A percentile compares a stretch with the other conserved stretches of the same genome.
phyloP scores from a whole-genome alignment of 352 stramenopile species.

The Pythium brachiatum region DNA sequence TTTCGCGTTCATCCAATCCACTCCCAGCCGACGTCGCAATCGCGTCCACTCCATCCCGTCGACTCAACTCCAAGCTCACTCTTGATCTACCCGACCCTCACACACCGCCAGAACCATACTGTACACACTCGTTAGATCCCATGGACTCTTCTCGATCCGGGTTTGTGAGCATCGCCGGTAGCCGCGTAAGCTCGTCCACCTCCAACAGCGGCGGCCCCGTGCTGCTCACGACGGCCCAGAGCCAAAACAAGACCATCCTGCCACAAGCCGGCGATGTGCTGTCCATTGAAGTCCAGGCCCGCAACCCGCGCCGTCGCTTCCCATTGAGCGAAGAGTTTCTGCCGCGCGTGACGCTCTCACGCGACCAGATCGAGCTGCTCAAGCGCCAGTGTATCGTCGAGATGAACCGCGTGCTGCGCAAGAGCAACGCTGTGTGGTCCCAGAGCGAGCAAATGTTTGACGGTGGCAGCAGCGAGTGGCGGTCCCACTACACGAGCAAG shows the following conservation, averaged over 20 bases:
- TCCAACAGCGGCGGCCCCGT: conserved; percentile 14
- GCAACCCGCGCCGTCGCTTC: conserved; percentile 60
- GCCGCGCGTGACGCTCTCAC: conserved; percentile 38
- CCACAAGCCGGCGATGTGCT: conserved; percentile 50
- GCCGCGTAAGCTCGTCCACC: conserved; percentile 14
- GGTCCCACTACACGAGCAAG: conserved; percentile 45
- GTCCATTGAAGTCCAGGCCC: conserved; percentile 58
- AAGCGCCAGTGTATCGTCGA: conserved; percentile 39
- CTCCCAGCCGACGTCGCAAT: background rate
- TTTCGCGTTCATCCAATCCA: too few relatives aligned
- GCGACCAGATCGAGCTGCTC: conserved; percentile 42
- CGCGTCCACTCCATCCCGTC: background rate
- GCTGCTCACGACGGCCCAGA: conserved; percentile 19
- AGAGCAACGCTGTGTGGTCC: conserved; percentile 27
- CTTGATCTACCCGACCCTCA: background rate
- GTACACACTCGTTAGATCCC: background rate
- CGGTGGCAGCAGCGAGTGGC: conserved; percentile 53
- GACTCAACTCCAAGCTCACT: background rate
- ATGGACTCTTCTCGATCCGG: conserved; percentile 1
- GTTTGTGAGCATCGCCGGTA: background rate
- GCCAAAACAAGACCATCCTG: conserved; percentile 29
- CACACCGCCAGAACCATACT: too few relatives aligned
- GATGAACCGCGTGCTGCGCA: conserved; percentile 46
- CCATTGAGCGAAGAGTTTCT: conserved; percentile 52
- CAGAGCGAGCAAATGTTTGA: conserved; percentile 40